These are phyloP conservation scores for Taphrina deformans DNA, from an alignment of 1,139 yeast genomes.

Conservation along the genomic window DNA sequence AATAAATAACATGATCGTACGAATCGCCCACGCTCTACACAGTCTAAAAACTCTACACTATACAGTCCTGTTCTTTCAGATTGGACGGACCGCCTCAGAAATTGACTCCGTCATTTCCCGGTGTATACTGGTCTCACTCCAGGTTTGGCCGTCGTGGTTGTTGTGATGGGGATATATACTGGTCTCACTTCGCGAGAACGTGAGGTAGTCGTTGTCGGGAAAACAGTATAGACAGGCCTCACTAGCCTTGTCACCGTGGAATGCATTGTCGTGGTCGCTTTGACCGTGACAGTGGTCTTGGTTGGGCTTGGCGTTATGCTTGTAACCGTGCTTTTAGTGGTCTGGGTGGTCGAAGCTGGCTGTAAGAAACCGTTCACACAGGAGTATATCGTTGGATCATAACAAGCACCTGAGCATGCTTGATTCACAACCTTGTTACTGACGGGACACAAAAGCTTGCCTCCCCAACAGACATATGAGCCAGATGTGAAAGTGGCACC, in stretches of 20 bases:
- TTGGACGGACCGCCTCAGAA: background rate
- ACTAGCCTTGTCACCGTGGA: background rate
- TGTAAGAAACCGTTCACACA: constrained; percentile 19
- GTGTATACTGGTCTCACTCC: too few relatives aligned
- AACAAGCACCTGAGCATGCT: constrained; percentile 26
- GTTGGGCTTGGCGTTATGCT: background rate
- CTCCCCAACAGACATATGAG: constrained; percentile 24
- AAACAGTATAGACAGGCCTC: background rate
- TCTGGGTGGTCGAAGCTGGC: constrained; percentile 1
- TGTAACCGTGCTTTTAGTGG: background rate
- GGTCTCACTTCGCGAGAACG: background rate
- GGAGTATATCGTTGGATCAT: constrained; percentile 9
- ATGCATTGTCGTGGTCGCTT: background rate
- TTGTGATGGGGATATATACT: background rate
- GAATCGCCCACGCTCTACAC: background rate
- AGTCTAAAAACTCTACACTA: too few relatives aligned
- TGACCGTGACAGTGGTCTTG: background rate
- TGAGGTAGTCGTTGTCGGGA: background rate
- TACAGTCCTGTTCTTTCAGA: background rate
- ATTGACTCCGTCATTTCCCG: too few relatives aligned
- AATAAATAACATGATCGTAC: background rate
- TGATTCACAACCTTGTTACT: constrained; percentile 2
- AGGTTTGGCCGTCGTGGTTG: background rate
- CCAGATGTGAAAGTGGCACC: constrained; percentile 13
- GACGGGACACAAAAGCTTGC: constrained; percentile 12